Percentiles rank a stretch among this genome's conserved stretches.
phyloP scores from a whole-genome alignment of 768 basidiomycete genomes.

The Mycena rebaudengoi region DNA sequence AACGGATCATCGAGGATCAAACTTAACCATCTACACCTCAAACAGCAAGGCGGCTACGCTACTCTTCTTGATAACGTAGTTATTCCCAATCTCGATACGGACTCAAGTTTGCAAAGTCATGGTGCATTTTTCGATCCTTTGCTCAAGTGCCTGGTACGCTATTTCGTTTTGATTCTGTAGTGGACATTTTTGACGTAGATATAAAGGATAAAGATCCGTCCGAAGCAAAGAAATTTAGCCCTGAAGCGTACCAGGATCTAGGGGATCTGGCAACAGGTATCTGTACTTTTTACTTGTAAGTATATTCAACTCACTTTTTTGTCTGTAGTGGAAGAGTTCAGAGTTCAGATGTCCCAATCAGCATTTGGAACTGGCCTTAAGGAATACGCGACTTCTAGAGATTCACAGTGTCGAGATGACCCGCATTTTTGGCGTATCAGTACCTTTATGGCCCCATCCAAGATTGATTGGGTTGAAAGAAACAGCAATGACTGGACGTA shows the following conservation, averaged over 20 bases:
- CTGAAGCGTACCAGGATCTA: slow-evolving; percentile 15
- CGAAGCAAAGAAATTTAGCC: slow-evolving; percentile 23
- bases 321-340: slow-evolving; percentile 10
- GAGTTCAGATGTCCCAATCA: slow-evolving; percentile 14
- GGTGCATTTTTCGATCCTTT: slow-evolving; percentile 11
- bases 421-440: not conserved
- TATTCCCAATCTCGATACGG: slow-evolving; percentile 1
- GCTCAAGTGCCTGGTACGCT: slow-evolving; percentile 11
- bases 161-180: no score
- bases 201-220: slow-evolving; percentile 11
- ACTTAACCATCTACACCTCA: slow-evolving; percentile 9
- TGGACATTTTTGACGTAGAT: not conserved
- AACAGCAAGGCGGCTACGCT: not conserved
- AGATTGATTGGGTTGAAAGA: not conserved
- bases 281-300: not conserved
- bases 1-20: slow-evolving; percentile 5
- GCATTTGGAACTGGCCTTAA: slow-evolving; percentile 11
- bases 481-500: slow-evolving; percentile 15
- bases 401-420: slow-evolving; percentile 7
- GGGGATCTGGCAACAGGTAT: slow-evolving; percentile 18
- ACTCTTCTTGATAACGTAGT: slow-evolving; percentile 11
- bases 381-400: slow-evolving; percentile 8
- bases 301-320: not conserved
- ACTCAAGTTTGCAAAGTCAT: not conserved
- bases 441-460: slow-evolving; percentile 17